These are phyloP conservation scores for Saraca asoca DNA, from an alignment of 331 rosid genomes.

Conservation along the genomic window DNA sequence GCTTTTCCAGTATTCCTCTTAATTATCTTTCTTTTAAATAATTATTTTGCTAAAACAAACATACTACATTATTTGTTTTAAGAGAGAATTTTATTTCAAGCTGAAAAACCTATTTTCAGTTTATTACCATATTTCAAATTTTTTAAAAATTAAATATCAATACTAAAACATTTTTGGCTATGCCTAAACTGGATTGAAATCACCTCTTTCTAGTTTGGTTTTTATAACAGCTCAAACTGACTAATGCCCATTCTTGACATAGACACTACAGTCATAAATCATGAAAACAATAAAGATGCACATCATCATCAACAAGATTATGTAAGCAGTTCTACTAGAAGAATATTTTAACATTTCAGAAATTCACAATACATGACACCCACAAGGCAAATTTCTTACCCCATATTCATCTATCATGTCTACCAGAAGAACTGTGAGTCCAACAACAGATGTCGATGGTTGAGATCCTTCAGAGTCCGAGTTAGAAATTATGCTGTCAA, in stretches of 20 bases:
- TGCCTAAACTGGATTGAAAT: not conserved
- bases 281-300: not conserved
- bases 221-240: not conserved
- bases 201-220: not conserved
- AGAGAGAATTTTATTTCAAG: too few species aligned
- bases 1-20: too few species aligned
- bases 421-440: constrained; percentile 64
- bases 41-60: too few species aligned
- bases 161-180: not conserved
- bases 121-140: not conserved
- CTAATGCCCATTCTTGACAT: not conserved
- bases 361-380: constrained; percentile 13
- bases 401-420: constrained; percentile 86
- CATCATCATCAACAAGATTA: not conserved
- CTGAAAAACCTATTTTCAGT: too few species aligned
- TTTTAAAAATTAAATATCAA: not conserved
- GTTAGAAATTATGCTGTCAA: constrained; percentile 72
- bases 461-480: constrained; percentile 80
- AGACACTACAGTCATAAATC: not conserved
- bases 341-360: constrained; percentile 1
- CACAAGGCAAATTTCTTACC: constrained; percentile 47
- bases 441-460: constrained; percentile 54
- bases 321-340: not conserved
- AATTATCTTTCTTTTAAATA: too few species aligned
- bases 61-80: too few species aligned